Evolutionary conservation across 2,329 filamentous ascomycete genomes (phyloP).

Genomic region (Thielaviopsis ethacetica): DNA sequence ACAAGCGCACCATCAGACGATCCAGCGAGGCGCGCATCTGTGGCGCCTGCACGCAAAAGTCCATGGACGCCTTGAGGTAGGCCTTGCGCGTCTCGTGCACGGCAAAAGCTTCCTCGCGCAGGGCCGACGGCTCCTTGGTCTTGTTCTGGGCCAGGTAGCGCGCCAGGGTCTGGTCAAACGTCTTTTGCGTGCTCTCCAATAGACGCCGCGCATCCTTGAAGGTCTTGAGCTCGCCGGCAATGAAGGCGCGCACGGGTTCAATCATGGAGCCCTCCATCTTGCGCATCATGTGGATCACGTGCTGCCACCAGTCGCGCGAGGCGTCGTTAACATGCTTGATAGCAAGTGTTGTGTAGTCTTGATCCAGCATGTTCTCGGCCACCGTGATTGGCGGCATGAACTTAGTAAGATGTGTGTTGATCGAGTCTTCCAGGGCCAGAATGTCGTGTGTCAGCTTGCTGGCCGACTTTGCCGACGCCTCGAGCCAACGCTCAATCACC

Average conservation of each 20-base stretch:
- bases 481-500: constrained; percentile 82
- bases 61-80: constrained; percentile 83
- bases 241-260: constrained; percentile 67
- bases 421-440: constrained; percentile 58
- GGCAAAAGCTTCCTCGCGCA: constrained; percentile 90
- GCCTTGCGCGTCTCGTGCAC: constrained; percentile 82
- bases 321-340: constrained; percentile 75
- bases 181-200: constrained; percentile 67
- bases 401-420: constrained; percentile 60
- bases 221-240: constrained; percentile 60
- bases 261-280: constrained; percentile 61
- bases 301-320: constrained; percentile 73
- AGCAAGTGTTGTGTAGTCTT: constrained; percentile 84
- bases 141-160: constrained; percentile 77
- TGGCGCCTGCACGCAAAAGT: constrained; percentile 78
- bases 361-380: constrained; percentile 75
- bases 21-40: constrained; percentile 74
- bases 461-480: constrained; percentile 36
- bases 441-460: constrained; percentile 45
- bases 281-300: constrained; percentile 56
- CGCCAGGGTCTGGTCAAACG: constrained; percentile 65
- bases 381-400: constrained; percentile 57
- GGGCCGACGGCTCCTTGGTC: constrained; percentile 77
- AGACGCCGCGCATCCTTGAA: constrained; percentile 72
- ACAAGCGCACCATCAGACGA: constrained; percentile 69